Base-by-base conservation (phyloP, 2,329 filamentous ascomycete species). In the Ilyonectria mors-panacis region DNA sequence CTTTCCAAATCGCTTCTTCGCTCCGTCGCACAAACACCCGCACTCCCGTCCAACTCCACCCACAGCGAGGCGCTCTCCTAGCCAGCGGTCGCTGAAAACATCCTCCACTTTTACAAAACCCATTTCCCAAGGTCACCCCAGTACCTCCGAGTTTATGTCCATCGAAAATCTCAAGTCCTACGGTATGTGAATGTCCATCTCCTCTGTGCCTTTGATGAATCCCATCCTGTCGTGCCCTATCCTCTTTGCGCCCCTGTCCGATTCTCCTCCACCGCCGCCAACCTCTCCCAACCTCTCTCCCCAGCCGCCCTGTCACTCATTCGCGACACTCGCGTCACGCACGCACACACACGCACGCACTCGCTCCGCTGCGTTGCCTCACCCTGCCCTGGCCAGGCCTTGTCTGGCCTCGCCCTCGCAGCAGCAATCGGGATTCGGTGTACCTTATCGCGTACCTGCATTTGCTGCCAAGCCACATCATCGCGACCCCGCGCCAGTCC, bases 91-190 rank as follows among this genome's bases (percentile, higher is more conserved):
- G 85, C 85, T 86, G 76, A 79, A 78, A 72, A 76, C 72, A 77
- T 73, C 68, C 71, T 73, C 75, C 78, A 74, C 69, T 74, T 77
- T 74, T 69, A 81, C 74, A 83, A 81, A 84, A 85, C 82, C 84
- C 82, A 81, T 87, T 84, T 87, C 85, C 86, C 85, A 81, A 81
- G 78, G 82, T 81, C 77, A 84, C 85, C 87, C 86, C 84, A 78
- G 81, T 80, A 88, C 91, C 90, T 89, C 87, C 91, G 91, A 93
- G 92, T 95, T 94, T 95, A 96, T 96, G 94, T 96, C 94, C 91
- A 96, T 96, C 93, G 93, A 96, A 94, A 97, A 97, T 90, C 93
- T 97, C 87, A 96, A 96, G 91, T 91, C 92, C 89, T 94, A 94
- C 91, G 93, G 93, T 96, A 86, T 82, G 93, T 88, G 63, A 28